phyloP scores from a whole-genome alignment of 441 rosid species.

The Adansonia grandidieri region DNA sequence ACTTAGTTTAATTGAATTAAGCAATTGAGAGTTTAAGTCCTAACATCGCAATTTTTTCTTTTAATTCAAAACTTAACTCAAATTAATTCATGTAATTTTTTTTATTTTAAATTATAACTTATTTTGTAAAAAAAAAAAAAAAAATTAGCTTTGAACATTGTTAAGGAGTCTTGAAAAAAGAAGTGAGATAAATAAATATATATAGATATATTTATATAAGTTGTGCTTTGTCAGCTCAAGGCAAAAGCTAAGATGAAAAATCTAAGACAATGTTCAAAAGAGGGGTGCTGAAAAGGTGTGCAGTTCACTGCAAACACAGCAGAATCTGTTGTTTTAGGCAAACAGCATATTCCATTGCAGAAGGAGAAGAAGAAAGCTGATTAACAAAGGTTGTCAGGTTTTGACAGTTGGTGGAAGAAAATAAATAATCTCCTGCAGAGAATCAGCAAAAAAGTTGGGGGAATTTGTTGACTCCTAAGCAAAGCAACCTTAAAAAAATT shows the following conservation, averaged over 20 bases:
- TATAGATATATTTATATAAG: constrained; percentile 33
- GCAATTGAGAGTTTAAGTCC: too few relatives aligned
- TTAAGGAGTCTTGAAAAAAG: constrained; percentile 69
- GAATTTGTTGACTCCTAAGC: too few relatives aligned
- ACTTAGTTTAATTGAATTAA: too few relatives aligned
- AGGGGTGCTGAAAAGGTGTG: constrained; percentile 72
- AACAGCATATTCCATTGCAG: constrained; percentile 30
- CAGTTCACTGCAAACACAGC: constrained; percentile 58
- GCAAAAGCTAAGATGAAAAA: too few relatives aligned
- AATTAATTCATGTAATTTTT: too few relatives aligned
- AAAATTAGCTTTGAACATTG: constrained; percentile 41
- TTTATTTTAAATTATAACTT: too few relatives aligned
- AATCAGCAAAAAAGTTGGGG: too few relatives aligned
- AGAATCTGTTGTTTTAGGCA: constrained; percentile 56
- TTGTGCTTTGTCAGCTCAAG: constrained; percentile 55
- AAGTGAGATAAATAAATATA: not conserved
- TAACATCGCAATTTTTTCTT: too few relatives aligned
- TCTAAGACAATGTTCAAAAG: constrained; percentile 64
- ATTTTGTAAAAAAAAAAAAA: too few relatives aligned
- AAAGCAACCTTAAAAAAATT: too few relatives aligned
- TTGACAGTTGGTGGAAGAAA: not conserved
- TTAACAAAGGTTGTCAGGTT: not conserved
- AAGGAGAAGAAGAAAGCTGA: constrained; percentile 36
- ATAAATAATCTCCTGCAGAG: too few relatives aligned
- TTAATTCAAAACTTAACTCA: too few relatives aligned